phyloP scores from a whole-genome alignment of 305 asterid species.

The Rubia tinctorum region DNA sequence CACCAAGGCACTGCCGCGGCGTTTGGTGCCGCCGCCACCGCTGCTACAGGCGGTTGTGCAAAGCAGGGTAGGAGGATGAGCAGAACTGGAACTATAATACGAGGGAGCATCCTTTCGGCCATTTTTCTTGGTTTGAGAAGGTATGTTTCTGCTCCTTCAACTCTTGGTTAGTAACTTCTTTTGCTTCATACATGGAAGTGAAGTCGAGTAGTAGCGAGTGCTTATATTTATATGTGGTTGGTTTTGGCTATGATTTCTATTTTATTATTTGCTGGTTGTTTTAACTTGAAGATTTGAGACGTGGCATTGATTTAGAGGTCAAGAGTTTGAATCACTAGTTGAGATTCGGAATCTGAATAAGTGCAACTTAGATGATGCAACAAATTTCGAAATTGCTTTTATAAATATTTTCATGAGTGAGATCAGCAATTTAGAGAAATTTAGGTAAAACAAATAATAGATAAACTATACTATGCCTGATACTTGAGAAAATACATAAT shows the following conservation, averaged over 20 bases:
- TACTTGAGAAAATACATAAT: too few relatives aligned
- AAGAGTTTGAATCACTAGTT: not conserved
- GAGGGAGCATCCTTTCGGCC: not conserved
- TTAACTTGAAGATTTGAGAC: not conserved
- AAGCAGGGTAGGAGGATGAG: not conserved
- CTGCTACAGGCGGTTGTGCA: not conserved
- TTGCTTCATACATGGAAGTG: not conserved
- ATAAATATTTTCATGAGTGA: not conserved
- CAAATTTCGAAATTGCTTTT: not conserved
- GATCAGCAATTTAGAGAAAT: not conserved
- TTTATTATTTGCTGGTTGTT: slow-evolving; percentile 1
- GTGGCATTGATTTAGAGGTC: not conserved
- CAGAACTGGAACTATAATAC: not conserved
- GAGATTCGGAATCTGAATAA: too few relatives aligned
- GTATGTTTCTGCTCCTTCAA: not conserved
- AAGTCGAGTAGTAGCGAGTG: not conserved
- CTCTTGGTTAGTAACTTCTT: not conserved
- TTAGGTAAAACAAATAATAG: not conserved
- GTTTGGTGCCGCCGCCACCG: not conserved
- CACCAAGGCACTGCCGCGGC: slow-evolving; percentile 19
- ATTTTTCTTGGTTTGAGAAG: not conserved
- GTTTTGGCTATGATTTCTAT: not conserved
- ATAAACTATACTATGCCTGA: too few relatives aligned
- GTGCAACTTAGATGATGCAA: too few relatives aligned
- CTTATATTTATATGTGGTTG: slow-evolving; percentile 1